phyloP scores from a whole-genome alignment of 768 basidiomycete genomes.

The Pisolithus sp. region DNA sequence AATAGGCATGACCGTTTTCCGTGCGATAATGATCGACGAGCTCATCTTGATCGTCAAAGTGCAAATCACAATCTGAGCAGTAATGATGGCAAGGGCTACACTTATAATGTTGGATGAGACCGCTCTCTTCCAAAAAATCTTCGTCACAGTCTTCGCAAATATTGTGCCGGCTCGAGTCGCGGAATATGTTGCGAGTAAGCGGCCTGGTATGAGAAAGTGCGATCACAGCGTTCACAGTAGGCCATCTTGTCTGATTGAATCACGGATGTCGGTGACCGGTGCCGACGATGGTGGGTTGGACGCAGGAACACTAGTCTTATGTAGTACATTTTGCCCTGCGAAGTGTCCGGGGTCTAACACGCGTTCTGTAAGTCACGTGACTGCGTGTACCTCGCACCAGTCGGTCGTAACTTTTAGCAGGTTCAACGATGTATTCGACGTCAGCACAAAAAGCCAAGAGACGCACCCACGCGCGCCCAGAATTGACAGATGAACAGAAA shows the following conservation, averaged over 20 bases:
- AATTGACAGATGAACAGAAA: conserved; percentile 82
- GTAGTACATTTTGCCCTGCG: too few species aligned
- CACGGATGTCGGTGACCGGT: too few species aligned
- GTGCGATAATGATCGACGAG: conserved; percentile 35
- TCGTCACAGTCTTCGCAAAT: conserved; percentile 36
- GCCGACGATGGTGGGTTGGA: not conserved
- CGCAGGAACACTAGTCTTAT: too few species aligned
- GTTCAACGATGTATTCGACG: conserved; percentile 45
- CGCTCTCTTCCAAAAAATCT: conserved; percentile 33
- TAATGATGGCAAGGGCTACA: conserved; percentile 40
- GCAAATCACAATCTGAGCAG: conserved; percentile 41
- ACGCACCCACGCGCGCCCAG: conserved; percentile 69
- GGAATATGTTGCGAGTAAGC: conserved; percentile 27
- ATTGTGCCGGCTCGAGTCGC: conserved; percentile 31
- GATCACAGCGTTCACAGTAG: conserved; percentile 31
- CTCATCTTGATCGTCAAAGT: conserved; percentile 31
- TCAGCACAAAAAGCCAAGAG: conserved; percentile 69
- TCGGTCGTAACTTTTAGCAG: not conserved
- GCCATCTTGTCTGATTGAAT: conserved; percentile 6
- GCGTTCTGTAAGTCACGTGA: conserved; percentile 25
- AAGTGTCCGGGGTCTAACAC: conserved; percentile 21
- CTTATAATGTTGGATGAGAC: conserved; percentile 40
- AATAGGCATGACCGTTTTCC: conserved; percentile 30
- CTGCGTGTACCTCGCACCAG: not conserved
- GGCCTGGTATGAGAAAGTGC: conserved; percentile 21